Conservation (phyloP, 2,329 filamentous ascomycete species). For the Diaporthe nobilis region DNA sequence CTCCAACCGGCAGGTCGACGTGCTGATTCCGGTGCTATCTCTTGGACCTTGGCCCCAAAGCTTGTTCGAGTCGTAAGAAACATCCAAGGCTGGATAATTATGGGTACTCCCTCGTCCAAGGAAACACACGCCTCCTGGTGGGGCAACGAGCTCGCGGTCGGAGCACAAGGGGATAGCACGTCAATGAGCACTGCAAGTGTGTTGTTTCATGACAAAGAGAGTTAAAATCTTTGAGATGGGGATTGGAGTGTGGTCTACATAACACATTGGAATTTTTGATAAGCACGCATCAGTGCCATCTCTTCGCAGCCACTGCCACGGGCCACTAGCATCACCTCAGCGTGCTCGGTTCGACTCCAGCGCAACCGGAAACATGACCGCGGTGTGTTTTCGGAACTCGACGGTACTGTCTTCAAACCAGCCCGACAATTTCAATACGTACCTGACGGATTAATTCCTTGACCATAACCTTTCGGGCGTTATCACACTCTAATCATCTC, state of each 20-base stretch:
- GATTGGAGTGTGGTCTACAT: neutral
- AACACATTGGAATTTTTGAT: neutral
- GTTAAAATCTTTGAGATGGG: neutral
- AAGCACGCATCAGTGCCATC: neutral
- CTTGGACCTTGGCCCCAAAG: conserved; percentile 16
- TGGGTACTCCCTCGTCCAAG: neutral
- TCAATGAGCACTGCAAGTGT: neutral
- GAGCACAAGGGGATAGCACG: neutral
- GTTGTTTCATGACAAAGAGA: neutral
- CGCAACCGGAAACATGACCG: neutral
- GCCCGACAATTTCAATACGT: no score
- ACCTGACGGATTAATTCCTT: no score
- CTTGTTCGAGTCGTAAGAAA: conserved; percentile 25
- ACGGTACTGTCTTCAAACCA: neutral
- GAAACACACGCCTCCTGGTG: neutral
- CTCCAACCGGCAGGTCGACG: neutral
- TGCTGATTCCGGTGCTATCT: neutral
- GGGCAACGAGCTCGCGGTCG: neutral
- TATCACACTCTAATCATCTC: neutral
- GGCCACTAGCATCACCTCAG: neutral
- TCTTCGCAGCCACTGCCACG: neutral
- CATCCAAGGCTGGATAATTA: conserved; percentile 2
- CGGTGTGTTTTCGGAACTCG: neutral
- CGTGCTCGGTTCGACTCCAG: neutral
- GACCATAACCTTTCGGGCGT: neutral